Conservation (phyloP, 164 flowering plant genomes). For the Umbilicus rupestris region DNA sequence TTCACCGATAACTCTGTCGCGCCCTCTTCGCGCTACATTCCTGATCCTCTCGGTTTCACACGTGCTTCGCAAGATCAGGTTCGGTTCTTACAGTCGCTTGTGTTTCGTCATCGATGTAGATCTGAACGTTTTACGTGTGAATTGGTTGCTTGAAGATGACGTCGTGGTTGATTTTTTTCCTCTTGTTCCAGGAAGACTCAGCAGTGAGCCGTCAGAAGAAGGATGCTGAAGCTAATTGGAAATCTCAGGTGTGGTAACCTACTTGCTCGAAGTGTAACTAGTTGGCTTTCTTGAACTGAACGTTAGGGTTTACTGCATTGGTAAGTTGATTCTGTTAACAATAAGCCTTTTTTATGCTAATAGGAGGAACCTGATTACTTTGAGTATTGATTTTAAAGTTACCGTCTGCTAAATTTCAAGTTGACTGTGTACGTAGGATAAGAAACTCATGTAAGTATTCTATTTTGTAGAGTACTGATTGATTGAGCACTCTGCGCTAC, state of each 20-base stretch:
- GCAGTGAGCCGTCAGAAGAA: constrained; percentile 65
- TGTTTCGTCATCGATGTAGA: neutral
- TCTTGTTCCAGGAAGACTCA: constrained; percentile 53
- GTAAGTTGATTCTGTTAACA: neutral
- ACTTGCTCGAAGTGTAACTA: neutral
- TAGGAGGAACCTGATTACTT: no score
- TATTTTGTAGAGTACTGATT: no score
- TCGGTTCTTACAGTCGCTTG: neutral
- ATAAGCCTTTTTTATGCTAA: no score
- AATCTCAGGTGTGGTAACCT: constrained; percentile 52
- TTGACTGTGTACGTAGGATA: no score
- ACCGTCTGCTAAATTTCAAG: no score
- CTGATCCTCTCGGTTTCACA: constrained; percentile 87
- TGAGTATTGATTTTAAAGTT: no score
- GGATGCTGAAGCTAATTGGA: constrained; percentile 90
- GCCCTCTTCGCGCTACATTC: constrained; percentile 55
- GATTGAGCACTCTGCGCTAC: no score
- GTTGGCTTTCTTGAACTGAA: neutral
- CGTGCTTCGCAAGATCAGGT: constrained; percentile 84
- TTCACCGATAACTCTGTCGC: constrained; percentile 57
- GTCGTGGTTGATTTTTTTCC: neutral
- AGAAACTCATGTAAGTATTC: no score
- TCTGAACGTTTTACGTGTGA: no score
- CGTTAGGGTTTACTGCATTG: neutral
- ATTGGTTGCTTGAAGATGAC: no score